phyloP scores from a whole-genome alignment of 1,284 basidiomycete species.

The Rhodotorula mucilaginosa region DNA sequence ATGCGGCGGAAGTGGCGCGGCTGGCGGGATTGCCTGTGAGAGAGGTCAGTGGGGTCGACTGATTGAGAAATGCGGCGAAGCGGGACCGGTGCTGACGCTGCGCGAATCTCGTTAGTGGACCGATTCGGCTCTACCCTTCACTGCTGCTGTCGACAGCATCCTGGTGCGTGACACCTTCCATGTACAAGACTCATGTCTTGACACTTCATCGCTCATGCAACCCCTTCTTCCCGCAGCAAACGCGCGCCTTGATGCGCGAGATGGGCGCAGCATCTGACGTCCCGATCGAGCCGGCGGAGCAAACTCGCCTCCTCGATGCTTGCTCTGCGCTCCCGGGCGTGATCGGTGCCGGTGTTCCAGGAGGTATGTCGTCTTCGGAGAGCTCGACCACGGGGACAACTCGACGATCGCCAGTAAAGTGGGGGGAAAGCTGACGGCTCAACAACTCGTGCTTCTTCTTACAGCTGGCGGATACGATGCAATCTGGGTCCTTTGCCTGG shows the following conservation, averaged over 20 bases:
- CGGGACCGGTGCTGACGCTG: background rate
- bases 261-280: slow-evolving; percentile 80
- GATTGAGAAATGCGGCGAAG: no score
- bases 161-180: background rate
- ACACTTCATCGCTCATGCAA: background rate
- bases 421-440: no score
- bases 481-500: slow-evolving; percentile 82
- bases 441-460: no score
- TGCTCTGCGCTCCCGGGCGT: slow-evolving; percentile 73
- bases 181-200: no score
- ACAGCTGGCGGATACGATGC: slow-evolving; percentile 96
- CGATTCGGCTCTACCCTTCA: background rate
- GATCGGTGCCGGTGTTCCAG: slow-evolving; percentile 91
- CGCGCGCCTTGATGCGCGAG: slow-evolving; percentile 76
- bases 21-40: background rate
- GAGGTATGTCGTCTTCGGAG: slow-evolving; percentile 60
- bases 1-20: background rate
- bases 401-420: background rate
- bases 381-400: no score
- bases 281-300: slow-evolving; percentile 87
- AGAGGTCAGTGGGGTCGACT: no score
- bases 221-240: slow-evolving; percentile 54
- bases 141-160: slow-evolving; percentile 9
- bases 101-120: slow-evolving; percentile 5
- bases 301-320: slow-evolving; percentile 79